Base-by-base conservation (phyloP, 768 basidiomycete genomes). In the Leccinellum rugosiceps region DNA sequence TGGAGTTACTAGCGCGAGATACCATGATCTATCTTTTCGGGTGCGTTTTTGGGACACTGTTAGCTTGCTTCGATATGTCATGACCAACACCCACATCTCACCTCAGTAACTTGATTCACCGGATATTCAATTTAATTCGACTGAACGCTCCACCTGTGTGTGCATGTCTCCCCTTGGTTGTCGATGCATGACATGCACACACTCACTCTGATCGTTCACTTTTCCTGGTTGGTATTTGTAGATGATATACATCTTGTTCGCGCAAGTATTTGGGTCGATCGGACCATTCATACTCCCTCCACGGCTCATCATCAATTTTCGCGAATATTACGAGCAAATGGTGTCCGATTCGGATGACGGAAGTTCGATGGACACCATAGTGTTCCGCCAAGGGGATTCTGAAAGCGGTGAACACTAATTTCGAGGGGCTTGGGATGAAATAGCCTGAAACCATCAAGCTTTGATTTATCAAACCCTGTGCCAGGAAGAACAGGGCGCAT, bases 261-360 rank as follows among this genome's bases (percentile, higher is more conserved):
- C 48, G 4, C 28, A 49, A 21, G 25, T 35, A 3, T 53, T 57
- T 26, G 48, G 45, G 11, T 47, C 45, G 13, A 43, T 56, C 43
- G 58, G 49, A 6, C 54, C 54, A 7, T 52, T 59, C 45, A 38
- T 59, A 15, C 54, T 56, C 41, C 53, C 58, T 9, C 58, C 58
- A 10, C 54, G 50, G 13, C 53, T 59, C 50, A 45, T 59, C 6
- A 45, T 59, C 55, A 56, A 53, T 26, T 56, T 59, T 50, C 58
- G 58, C 4, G 44, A 46, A 34, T 30, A 52, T n/a, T 47, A 45
- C 50, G 50, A 31, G 14, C n/a, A 47, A 43, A 25, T 52, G 21
- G 44, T 52, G 3, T 26, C 26, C 8, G 44, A 52, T 17, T 56
- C 58, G 7, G 54, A 59, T 45, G 32, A 34, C 15, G 55, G 50